These are phyloP conservation scores for Fomitopsis betulina DNA, from an alignment of 1,284 basidiomycete genomes.

Conservation along the genomic window DNA sequence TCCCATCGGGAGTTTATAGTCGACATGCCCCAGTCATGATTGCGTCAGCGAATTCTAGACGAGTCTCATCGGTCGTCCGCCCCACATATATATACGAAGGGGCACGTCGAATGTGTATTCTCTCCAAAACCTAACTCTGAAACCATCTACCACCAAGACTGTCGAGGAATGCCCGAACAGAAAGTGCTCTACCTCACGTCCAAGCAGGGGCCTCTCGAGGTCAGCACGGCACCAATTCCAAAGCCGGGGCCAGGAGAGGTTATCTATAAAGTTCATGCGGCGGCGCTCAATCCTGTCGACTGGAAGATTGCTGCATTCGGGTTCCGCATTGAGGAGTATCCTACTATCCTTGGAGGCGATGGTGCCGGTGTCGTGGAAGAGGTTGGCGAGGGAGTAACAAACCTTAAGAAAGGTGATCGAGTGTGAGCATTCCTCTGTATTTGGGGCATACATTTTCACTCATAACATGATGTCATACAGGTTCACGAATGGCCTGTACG, in stretches of 20 bases:
- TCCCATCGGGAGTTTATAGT: no score
- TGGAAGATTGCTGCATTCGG: slow-evolving; percentile 34
- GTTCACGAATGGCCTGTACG: neutral
- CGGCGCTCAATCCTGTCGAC: slow-evolving; percentile 46
- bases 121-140: no score
- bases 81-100: no score
- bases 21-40: no score
- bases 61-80: no score
- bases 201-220: slow-evolving; percentile 12
- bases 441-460: no score
- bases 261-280: slow-evolving; percentile 37
- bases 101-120: no score
- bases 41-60: no score
- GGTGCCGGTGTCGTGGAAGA: slow-evolving; percentile 16
- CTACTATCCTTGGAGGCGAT: slow-evolving; percentile 14
- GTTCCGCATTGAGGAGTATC: slow-evolving; percentile 21
- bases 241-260: slow-evolving; percentile 37
- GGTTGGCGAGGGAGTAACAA: slow-evolving; percentile 13
- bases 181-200: slow-evolving; percentile 17
- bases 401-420: slow-evolving; percentile 12
- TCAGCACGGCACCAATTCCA: slow-evolving; percentile 26
- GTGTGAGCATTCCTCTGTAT: slow-evolving; percentile 6
- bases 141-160: neutral
- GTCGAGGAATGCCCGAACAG: neutral
- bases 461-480: no score